These are phyloP conservation scores for Phytophthora podocarpi DNA, from an alignment of 352 stramenopile genomes.

Conservation along the genomic window DNA sequence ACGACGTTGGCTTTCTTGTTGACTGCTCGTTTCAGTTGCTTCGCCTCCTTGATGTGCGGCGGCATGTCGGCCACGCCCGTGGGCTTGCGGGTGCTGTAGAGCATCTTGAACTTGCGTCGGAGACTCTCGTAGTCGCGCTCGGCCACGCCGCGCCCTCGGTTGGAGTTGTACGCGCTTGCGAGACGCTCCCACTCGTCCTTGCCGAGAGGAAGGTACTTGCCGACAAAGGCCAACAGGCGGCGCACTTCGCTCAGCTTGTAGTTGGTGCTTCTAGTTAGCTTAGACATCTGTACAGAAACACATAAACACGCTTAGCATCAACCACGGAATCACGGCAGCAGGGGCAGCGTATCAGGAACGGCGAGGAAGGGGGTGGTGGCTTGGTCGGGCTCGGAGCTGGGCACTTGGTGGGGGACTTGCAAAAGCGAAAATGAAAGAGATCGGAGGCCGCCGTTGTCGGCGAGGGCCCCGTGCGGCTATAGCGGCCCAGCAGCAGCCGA, in stretches of 20 bases:
- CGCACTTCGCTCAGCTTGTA: not conserved
- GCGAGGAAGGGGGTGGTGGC: not conserved
- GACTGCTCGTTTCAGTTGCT: not conserved
- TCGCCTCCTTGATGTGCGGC: not conserved
- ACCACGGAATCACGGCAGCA: too few relatives aligned
- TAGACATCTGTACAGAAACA: not conserved
- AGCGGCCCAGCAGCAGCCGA: too few relatives aligned
- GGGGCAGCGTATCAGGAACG: not conserved
- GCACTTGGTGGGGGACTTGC: not conserved
- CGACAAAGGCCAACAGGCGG: not conserved
- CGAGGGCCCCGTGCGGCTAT: too few relatives aligned
- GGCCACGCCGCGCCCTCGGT: too few relatives aligned
- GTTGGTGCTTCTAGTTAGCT: not conserved
- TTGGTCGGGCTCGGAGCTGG: too few relatives aligned
- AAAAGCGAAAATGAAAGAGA: constrained; percentile 1
- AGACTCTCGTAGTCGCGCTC: constrained; percentile 1
- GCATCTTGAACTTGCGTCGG: not conserved
- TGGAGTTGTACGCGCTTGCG: not conserved
- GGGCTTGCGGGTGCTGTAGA: not conserved
- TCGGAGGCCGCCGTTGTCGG: too few relatives aligned
- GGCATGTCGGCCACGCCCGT: not conserved
- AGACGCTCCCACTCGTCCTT: too few relatives aligned
- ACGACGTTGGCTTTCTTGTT: too few relatives aligned
- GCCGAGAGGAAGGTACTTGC: not conserved
- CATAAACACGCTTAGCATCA: too few relatives aligned